Evolutionary conservation across 306 rosid species (phyloP), one percentile per base, ranked within the genome.

Genomic region (Vigna radiata): DNA sequence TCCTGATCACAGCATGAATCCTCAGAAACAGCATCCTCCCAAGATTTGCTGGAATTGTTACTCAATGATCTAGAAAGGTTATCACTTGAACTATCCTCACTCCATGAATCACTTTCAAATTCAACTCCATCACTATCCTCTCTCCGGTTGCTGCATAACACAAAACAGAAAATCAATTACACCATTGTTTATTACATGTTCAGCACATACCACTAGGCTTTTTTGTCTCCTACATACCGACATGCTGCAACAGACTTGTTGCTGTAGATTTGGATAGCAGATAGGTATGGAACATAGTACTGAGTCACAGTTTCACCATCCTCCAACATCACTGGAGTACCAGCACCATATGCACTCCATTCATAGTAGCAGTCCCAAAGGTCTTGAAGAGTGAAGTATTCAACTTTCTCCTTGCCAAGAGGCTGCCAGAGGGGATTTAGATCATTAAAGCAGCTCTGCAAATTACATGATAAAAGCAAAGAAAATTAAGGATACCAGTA

Each of bases 291-390:
- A 63, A 88, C 91, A 47, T 79, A 87, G 86, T 79, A 92, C 47
- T 90, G 96, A 36, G 49, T 73, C 50, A 85, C 85, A 0, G 82
- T 70, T 12, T 83, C 92, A 18, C 82, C 87, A 60, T 44, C 70
- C 67, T 85, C 89, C 77, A 87, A 37, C 52, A 36, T 85, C 77
- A 90, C 73, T 4, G 90, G 83, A 6, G 79, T 70, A 2, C 92
- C 91, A 2, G 79, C 89, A 56, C 97, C 97, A 76, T 72, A 90
- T 4, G 97, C 96, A 66, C 97, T 92, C 96, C 97, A 92, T 82
- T 92, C 96, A n/a, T 81, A 44, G 41, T 86, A 92, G 75, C 90
- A 85, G 8, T 90, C 85, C 90, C 93, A 90, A 13, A 92, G 85
- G 67, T 92, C 90, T 67, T 85, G 83, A 59, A 92, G 53, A 14